Evolutionary conservation across 495 filamentous ascomycete species (phyloP), one percentile per base, ranked within the genome.

Genomic region (Hyaloscypha hepaticicola): DNA sequence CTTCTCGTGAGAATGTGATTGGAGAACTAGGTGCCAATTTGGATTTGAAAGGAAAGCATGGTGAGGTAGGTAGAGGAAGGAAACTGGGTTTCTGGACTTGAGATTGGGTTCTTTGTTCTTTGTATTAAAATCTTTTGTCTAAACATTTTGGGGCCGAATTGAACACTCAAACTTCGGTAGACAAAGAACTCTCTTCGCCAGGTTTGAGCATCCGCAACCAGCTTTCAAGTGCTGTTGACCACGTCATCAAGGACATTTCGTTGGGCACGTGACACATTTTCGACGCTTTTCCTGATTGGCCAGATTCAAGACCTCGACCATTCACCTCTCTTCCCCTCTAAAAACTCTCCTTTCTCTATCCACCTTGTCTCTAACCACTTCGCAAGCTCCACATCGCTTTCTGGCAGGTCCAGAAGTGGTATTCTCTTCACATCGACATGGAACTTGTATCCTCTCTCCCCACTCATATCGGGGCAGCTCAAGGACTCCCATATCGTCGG

Each of bases 311-410:
- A 19, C 51, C 58, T 66, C 21, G 69, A 45, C 70, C 70, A 70
- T 53, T 70, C 67, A n/a, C 60, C 63, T 49, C 61, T 68, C 70
- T 77, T 72, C 25, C 60, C 70, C 55, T 85, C 82, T 14, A 85
- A 69, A 70, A 77, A 79, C 63, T 80, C 70, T 19, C 82, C 83
- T 70, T 85, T 86, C 69, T 80, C 77, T 0, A 82, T 66, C 81
- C 81, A 86, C 41, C 79, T 67, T 41, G 77, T 74, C 66, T 85
- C 81, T 19, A 87, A 69, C 83, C 83, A 87, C 56, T 75, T 74
- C 5, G 76, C 76, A 27, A 85, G 63, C 45, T 77, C 80, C 16
- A 77, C 78, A 34, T 78, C 77, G 14, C 55, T 66, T 5, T 77
- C 55, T 16, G 82, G 80, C 22, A 86, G 70, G 14, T 80, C 75